Evolutionary conservation across 1,284 basidiomycete species (phyloP).

Genomic region (Sporisorium reilianum): DNA sequence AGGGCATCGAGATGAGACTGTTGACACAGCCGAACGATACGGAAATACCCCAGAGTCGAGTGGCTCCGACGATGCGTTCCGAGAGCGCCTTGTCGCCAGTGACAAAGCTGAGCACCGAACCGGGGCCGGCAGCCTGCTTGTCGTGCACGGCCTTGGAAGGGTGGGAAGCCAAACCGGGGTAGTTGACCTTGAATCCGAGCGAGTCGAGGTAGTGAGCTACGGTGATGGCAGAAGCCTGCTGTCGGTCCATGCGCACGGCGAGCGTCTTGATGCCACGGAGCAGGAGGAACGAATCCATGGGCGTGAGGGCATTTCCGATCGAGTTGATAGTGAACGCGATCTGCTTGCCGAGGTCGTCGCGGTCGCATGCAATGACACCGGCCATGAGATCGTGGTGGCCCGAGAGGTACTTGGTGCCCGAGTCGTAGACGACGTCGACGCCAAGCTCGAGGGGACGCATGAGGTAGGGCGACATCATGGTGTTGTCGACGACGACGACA

Average conservation of each 20-base stretch:
- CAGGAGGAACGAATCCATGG: constrained; percentile 84
- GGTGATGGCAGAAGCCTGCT: constrained; percentile 83
- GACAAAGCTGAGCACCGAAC: constrained; percentile 93
- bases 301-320: constrained; percentile 95
- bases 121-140: constrained; percentile 81
- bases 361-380: constrained; percentile 78
- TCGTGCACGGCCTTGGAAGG: constrained; percentile 88
- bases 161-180: constrained; percentile 88
- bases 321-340: constrained; percentile 92
- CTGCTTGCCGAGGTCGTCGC: constrained; percentile 89
- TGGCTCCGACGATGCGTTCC: constrained; percentile 90
- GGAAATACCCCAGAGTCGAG: constrained; percentile 95
- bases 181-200: constrained; percentile 92
- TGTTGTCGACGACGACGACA: constrained; percentile 79
- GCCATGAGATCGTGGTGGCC: constrained; percentile 99
- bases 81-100: constrained; percentile 91
- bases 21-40: constrained; percentile 99
- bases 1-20: constrained; percentile 98
- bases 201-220: constrained; percentile 88
- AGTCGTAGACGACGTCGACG: constrained; percentile 97
- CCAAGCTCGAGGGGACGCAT: constrained; percentile 95
- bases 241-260: constrained; percentile 94
- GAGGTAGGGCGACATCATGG: constrained; percentile 99
- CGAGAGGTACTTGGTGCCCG: constrained; percentile 95
- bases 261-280: constrained; percentile 96